Evolutionary conservation across 768 basidiomycete species (phyloP), one percentile per base, ranked within the genome.

Genomic region (Tricholoma hemisulphureum): DNA sequence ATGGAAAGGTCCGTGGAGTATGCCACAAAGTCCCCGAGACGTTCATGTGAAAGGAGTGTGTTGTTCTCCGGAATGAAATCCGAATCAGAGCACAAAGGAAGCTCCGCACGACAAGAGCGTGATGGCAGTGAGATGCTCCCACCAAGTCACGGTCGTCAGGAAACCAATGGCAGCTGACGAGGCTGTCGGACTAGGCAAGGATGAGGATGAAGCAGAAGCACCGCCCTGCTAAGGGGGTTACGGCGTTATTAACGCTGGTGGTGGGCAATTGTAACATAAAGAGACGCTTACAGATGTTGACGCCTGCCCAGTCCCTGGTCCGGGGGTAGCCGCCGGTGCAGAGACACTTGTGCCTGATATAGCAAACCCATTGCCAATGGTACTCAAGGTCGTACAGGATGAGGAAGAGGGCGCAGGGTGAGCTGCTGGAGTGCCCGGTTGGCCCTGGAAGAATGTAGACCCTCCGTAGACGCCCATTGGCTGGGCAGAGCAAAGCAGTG

Each of bases 381-480:
- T 82, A 45, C 75, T 73, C n/a, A 77, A 59, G 2, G 79, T 60
- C 16, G 74, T 75, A 75, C 93, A 95, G 23, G 78, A 71, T 14
- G 84, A 88, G 3, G 86, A 85, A 2, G 82, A 64, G 0, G 85
- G 87, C 1, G 71, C 74, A 2, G 84, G 80, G 63, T 87, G 84
- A 2, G 85, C 75, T 6, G 77, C 39, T 14, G 88, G 86, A 1
- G 83, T 88, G 0, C 59, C 67, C 0, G 80, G 77, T 31, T 84
- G 70, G 32, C 86, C 86, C 75, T 91, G 90, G 65, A 79, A 69
- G 75, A 83, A 89, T 0, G 86, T 87, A 13, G 85, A 89, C n/a
- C 73, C 69, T 32, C 83, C 84, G 63, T 88, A 87, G 18, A 89
- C 79, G 31, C 86, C 87, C 83, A 85, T 85, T 3, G 86, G 82